Evolutionary conservation across 805 yeast species (phyloP).

Genomic region (Metschnikowia borealis): DNA sequence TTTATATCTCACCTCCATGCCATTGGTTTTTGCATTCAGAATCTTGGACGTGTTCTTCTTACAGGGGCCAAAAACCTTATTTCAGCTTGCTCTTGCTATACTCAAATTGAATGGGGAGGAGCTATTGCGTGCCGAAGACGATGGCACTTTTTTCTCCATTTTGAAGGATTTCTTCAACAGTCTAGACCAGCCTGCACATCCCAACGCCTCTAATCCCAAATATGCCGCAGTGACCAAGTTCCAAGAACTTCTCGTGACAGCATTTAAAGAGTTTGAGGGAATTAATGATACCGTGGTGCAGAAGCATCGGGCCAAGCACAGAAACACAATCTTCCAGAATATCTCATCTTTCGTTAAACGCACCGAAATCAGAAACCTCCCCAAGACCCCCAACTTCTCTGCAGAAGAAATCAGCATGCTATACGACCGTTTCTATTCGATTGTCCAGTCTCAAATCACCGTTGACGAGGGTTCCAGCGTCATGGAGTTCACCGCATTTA

Average conservation of each 20-base stretch:
- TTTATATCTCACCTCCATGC: constrained; percentile 87
- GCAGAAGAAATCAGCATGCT: constrained; percentile 60
- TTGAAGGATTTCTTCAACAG: constrained; percentile 77
- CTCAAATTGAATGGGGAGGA: constrained; percentile 84
- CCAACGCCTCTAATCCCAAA: constrained; percentile 60
- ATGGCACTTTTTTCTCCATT: constrained; percentile 84
- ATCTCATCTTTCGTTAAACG: constrained; percentile 89
- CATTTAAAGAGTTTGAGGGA: constrained; percentile 84
- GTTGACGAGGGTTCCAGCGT: constrained; percentile 50
- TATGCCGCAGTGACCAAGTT: constrained; percentile 72
- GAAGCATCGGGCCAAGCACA: constrained; percentile 64
- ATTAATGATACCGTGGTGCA: constrained; percentile 71
- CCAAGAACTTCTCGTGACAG: constrained; percentile 85
- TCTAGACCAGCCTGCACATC: constrained; percentile 76
- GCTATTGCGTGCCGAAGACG: constrained; percentile 76
- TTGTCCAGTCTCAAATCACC: constrained; percentile 60
- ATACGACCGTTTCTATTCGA: constrained; percentile 80
- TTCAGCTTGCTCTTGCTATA: constrained; percentile 93
- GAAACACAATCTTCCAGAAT: constrained; percentile 75
- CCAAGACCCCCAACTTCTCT: constrained; percentile 61
- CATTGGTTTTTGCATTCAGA: constrained; percentile 86
- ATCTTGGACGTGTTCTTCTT: constrained; percentile 85
- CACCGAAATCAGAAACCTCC: constrained; percentile 83
- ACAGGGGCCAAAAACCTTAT: constrained; percentile 84
- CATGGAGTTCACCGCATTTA: constrained; percentile 72